A percentile compares a stretch with the other conserved stretches of the same genome.
phyloP scores from a whole-genome alignment of 2,329 filamentous ascomycete species.

The Pseudofabraea citricarpa region DNA sequence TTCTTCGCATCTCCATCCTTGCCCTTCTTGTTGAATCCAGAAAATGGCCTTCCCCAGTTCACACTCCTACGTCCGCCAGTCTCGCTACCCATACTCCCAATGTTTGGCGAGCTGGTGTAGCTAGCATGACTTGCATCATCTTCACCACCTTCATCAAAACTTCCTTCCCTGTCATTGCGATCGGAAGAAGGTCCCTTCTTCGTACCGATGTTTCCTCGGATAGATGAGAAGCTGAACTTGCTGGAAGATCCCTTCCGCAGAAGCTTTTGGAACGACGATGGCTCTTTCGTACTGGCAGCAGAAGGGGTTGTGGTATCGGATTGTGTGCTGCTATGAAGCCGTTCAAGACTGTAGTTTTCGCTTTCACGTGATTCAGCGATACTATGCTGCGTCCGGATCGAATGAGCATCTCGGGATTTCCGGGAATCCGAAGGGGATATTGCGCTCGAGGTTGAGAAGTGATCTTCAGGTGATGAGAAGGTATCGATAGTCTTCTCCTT shows the following conservation, averaged over 20 bases:
- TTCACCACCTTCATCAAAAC: conserved; percentile 47
- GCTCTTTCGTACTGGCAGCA: conserved; percentile 32
- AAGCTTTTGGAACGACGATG: conserved; percentile 48
- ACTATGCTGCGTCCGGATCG: conserved; percentile 53
- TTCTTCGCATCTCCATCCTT: background rate
- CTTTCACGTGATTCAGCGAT: conserved; percentile 43
- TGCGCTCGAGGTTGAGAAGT: conserved; percentile 28
- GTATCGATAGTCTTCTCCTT: conserved; percentile 33
- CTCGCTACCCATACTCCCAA: conserved; percentile 1
- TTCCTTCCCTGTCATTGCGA: conserved; percentile 54
- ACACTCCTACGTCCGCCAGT: background rate
- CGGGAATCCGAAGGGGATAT: conserved; percentile 46
- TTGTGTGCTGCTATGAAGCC: conserved; percentile 49
- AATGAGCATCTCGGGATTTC: conserved; percentile 51
- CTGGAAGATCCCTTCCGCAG: conserved; percentile 62
- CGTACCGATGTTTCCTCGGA: conserved; percentile 43
- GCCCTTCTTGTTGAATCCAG: conserved; percentile 1
- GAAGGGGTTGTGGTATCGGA: conserved; percentile 44
- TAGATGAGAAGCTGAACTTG: conserved; percentile 60
- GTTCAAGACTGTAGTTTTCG: conserved; percentile 39
- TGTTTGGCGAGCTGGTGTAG: conserved; percentile 1
- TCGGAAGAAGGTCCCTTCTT: conserved; percentile 58
- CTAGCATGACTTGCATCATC: conserved; percentile 29
- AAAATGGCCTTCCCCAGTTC: conserved; percentile 1
- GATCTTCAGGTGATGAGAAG: conserved; percentile 27